Evolutionary conservation across 2,329 filamentous ascomycete genomes (phyloP).

Genomic region (Acephala macrosclerotiorum): DNA sequence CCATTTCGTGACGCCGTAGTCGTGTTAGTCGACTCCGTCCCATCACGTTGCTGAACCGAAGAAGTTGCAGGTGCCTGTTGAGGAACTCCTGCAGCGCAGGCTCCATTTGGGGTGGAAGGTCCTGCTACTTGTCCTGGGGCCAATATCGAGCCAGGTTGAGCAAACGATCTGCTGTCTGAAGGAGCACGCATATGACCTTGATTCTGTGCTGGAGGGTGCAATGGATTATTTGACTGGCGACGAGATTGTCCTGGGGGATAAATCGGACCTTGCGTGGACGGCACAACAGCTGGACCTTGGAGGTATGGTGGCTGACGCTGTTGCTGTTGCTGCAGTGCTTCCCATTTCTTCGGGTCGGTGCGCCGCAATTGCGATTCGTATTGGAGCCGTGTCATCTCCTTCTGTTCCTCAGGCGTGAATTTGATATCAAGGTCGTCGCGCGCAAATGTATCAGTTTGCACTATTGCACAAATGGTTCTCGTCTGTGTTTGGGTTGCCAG

Average conservation of each 20-base stretch:
- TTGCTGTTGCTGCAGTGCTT: slow-evolving; percentile 6
- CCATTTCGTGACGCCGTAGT: background rate
- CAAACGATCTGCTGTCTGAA: background rate
- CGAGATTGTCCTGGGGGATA: background rate
- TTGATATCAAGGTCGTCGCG: slow-evolving; percentile 67
- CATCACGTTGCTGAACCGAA: background rate
- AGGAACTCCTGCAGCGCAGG: too few species aligned
- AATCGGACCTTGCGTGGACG: background rate
- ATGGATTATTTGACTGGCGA: background rate
- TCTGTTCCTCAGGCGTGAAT: slow-evolving; percentile 67
- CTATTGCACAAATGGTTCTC: slow-evolving; percentile 60
- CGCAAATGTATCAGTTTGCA: slow-evolving; percentile 76
- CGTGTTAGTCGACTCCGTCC: background rate
- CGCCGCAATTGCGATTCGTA: slow-evolving; percentile 44
- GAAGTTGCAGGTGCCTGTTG: background rate
- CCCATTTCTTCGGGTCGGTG: slow-evolving; percentile 31
- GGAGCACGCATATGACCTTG: too few species aligned
- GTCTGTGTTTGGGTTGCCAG: slow-evolving; percentile 57
- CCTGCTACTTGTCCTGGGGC: too few species aligned
- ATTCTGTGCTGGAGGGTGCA: background rate
- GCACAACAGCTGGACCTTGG: too few species aligned
- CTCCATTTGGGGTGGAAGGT: too few species aligned
- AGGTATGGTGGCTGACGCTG: background rate
- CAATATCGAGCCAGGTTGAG: background rate
- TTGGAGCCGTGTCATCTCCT: slow-evolving; percentile 57